Base-by-base conservation (phyloP, 1,284 basidiomycete genomes). In the Tilletia caries region DNA sequence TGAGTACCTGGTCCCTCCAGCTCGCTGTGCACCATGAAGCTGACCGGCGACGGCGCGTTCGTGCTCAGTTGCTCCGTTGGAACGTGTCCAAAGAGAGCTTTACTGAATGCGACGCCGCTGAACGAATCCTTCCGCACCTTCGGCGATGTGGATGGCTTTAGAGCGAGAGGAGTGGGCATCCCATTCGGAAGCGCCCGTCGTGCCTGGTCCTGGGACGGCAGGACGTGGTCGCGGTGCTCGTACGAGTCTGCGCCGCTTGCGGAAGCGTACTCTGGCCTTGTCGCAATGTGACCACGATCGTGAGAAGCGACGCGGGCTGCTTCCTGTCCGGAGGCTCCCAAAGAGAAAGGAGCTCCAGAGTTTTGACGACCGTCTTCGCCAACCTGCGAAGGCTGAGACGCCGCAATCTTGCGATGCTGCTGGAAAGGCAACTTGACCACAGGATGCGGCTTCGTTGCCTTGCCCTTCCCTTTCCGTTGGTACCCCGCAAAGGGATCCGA, bases 21-120 rank as follows among this genome's bases (percentile, higher is more conserved):
- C 72, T 80, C 78, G 72, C 78, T 80, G 70, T 68, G 71, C 69
- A 80, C 78, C 76, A 79, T 77, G 72, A 80, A 80, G 20, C 71
- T 78, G 33, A 78, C 78, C 15, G 78, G 78, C 60, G 77, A 78
- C 27, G 75, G 71, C 23, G 74, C 75, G 64, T 65, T 72, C 60
- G 48, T n/a, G 8, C n/a, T 50, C 48, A 50, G 8, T n/a, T 27
- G 20, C 8, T 74, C 68, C 37, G 71, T 65, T 2, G 73, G 69
- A 12, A 73, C 73, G 13, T 70, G 69, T 46, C 69, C 29, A 27
- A 41, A 41, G 37, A 44, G 2, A 50, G 48, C 20, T 48, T 46
- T 12, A 41, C 69, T 60, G 37, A 79, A 79, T 4, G 73, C 78
- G 8, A 78, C 76, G 15, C 72, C 75, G 20, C 71, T 67, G 33